Evolutionary conservation across 2,329 filamentous ascomycete species (phyloP).

Genomic region (Pseudocercospora musae): DNA sequence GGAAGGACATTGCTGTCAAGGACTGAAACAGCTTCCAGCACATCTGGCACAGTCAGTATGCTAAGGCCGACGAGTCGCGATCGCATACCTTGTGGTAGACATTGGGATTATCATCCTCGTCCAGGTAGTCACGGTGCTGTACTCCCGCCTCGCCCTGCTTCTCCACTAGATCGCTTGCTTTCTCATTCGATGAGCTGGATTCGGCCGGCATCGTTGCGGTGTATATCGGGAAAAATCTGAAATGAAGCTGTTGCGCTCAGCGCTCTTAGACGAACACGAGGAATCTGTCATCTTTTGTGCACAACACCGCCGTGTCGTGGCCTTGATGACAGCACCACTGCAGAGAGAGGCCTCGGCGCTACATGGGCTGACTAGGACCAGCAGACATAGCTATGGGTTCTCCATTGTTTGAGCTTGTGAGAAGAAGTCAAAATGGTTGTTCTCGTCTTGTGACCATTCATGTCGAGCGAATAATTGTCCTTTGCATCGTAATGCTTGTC

Average conservation of each 20-base stretch:
- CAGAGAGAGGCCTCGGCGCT: not conserved
- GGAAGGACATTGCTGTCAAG: slow-evolving; percentile 56
- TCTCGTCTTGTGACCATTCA: not conserved
- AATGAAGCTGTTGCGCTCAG: not conserved
- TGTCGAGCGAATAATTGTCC: not conserved
- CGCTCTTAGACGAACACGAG: not conserved
- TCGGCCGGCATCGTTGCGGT: not conserved
- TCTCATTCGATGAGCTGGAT: slow-evolving; percentile 1
- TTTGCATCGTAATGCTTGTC: slow-evolving; percentile 1
- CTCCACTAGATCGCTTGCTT: not conserved
- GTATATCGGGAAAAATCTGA: not conserved
- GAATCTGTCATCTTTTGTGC: not conserved
- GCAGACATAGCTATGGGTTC: not conserved
- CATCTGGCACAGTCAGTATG: not conserved
- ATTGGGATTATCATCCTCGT: slow-evolving; percentile 11
- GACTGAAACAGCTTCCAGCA: not conserved
- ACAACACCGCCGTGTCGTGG: not conserved
- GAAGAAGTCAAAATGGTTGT: not conserved
- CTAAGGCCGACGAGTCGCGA: not conserved
- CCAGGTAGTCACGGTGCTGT: not conserved
- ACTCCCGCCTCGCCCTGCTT: slow-evolving; percentile 4
- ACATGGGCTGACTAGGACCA: not conserved
- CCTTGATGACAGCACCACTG: not conserved
- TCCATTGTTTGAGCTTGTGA: not conserved
- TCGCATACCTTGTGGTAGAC: slow-evolving; percentile 3